These are phyloP conservation scores for Podospora pseudocomata DNA, from an alignment of 495 filamentous ascomycete species.

Conservation along the genomic window DNA sequence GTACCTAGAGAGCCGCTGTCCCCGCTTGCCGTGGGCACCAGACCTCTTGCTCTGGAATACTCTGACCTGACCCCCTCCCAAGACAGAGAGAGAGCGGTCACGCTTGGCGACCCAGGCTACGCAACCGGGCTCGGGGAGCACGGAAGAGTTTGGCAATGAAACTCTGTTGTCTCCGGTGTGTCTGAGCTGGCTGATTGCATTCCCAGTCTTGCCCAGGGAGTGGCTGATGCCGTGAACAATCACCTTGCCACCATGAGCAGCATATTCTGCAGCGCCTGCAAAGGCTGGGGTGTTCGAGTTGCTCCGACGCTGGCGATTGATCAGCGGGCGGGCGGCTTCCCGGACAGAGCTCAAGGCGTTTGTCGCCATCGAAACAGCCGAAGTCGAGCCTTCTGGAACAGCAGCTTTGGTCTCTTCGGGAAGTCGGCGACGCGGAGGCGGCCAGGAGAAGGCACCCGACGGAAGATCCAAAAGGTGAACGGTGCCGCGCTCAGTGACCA, in stretches of 20 bases:
- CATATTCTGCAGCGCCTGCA: constrained; percentile 58
- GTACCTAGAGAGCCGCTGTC: constrained; percentile 50
- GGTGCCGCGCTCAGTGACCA: constrained; percentile 90
- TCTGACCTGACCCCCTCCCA: constrained; percentile 59
- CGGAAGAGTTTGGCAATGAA: constrained; percentile 58
- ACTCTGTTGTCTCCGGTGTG: constrained; percentile 83
- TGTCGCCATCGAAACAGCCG: constrained; percentile 53
- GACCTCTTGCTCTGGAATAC: constrained; percentile 61
- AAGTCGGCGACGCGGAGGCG: constrained; percentile 66
- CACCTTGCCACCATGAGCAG: constrained; percentile 69
- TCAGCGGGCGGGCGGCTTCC: constrained; percentile 47
- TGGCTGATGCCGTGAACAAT: constrained; percentile 79
- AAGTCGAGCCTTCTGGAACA: constrained; percentile 39
- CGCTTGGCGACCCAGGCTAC: constrained; percentile 54
- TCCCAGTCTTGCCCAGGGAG: constrained; percentile 76
- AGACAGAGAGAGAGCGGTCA: constrained; percentile 52
- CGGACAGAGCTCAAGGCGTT: constrained; percentile 67
- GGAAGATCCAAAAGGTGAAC: constrained; percentile 87
- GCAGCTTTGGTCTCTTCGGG: constrained; percentile 40
- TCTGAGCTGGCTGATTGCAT: constrained; percentile 71
- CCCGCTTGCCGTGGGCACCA: constrained; percentile 37
- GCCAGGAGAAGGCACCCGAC: constrained; percentile 81
- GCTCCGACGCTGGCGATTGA: constrained; percentile 48
- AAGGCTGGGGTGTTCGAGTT: constrained; percentile 40
- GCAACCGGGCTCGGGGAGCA: constrained; percentile 47